These are phyloP conservation scores for Diaporthe vaccinii DNA, from an alignment of 2,329 filamentous ascomycete genomes.

Conservation along the genomic window DNA sequence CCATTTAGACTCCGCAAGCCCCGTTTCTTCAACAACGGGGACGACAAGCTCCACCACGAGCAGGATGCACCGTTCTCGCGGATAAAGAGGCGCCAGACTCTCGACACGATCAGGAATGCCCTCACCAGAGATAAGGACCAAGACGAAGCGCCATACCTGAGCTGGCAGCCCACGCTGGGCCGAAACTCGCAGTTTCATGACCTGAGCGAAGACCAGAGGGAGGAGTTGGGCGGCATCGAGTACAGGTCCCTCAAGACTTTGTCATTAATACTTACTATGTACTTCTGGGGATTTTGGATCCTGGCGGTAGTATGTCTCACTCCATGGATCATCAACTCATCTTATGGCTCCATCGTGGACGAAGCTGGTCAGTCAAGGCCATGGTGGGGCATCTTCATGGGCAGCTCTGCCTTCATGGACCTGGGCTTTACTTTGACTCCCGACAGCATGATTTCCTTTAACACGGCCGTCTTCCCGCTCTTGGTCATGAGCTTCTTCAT, in stretches of 20 bases:
- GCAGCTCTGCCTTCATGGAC: constrained; percentile 92
- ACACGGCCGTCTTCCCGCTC: constrained; percentile 80
- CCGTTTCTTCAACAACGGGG: constrained; percentile 50
- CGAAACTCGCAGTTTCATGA: constrained; percentile 90
- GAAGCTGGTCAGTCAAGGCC: constrained; percentile 72
- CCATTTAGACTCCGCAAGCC: constrained; percentile 45
- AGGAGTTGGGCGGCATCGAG: constrained; percentile 96
- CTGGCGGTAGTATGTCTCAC: constrained; percentile 80
- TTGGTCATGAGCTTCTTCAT: constrained; percentile 88
- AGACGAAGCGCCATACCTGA: constrained; percentile 85
- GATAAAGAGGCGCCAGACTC: constrained; percentile 61
- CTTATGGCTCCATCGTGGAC: constrained; percentile 76
- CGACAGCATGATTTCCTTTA: constrained; percentile 94
- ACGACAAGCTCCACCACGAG: constrained; percentile 56
- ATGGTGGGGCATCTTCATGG: constrained; percentile 95
- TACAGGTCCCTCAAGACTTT: constrained; percentile 93
- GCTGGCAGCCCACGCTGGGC: constrained; percentile 91
- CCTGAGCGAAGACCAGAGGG: constrained; percentile 90
- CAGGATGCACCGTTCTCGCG: constrained; percentile 46
- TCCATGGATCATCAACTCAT: constrained; percentile 81
- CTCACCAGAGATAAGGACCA: constrained; percentile 65
- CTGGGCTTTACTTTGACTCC: constrained; percentile 93
- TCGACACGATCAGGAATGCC: constrained; percentile 70
- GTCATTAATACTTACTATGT: constrained; percentile 80
- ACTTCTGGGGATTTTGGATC: constrained; percentile 87